phyloP scores from a whole-genome alignment of 495 filamentous ascomycete species.

The Choiromyces venosus region DNA sequence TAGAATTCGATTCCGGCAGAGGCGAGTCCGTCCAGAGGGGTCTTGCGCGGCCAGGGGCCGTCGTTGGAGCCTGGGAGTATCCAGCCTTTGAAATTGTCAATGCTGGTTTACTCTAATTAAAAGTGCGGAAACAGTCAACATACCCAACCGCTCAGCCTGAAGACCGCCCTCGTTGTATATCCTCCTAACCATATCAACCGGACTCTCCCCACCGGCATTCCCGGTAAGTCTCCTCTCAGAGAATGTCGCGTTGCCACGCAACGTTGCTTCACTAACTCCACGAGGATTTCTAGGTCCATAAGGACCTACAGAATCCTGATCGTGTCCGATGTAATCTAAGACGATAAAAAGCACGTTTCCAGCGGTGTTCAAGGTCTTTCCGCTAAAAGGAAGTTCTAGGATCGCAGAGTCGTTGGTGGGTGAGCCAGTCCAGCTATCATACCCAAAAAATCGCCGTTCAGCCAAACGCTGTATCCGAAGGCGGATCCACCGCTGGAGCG shows the following conservation, averaged over 20 bases:
- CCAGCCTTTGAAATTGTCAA: no score
- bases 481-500: slow-evolving; percentile 39
- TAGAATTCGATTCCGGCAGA: slow-evolving; percentile 51
- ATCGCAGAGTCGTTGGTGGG: slow-evolving; percentile 40
- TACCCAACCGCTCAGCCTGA: slow-evolving; percentile 64
- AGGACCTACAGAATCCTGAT: slow-evolving; percentile 53
- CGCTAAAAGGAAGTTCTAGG: slow-evolving; percentile 50
- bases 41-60: slow-evolving; percentile 35
- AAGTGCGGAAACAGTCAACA: slow-evolving; percentile 60
- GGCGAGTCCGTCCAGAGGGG: slow-evolving; percentile 42
- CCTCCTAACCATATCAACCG: slow-evolving; percentile 59
- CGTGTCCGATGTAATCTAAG: slow-evolving; percentile 63
- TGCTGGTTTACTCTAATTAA: no score
- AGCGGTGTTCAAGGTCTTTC: slow-evolving; percentile 46
- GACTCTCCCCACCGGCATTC: slow-evolving; percentile 68
- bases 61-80: slow-evolving; percentile 45
- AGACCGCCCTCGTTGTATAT: slow-evolving; percentile 74
- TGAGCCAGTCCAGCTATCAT: slow-evolving; percentile 46
- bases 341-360: slow-evolving; percentile 61
- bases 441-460: slow-evolving; percentile 47
- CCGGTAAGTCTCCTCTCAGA: slow-evolving; percentile 72
- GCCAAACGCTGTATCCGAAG: slow-evolving; percentile 50
- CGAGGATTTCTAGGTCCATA: slow-evolving; percentile 55
- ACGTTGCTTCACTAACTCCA: slow-evolving; percentile 58
- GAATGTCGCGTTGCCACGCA: slow-evolving; percentile 48